Base-by-base conservation (phyloP, 345 rosid species). In the Gossypium turneri region DNA sequence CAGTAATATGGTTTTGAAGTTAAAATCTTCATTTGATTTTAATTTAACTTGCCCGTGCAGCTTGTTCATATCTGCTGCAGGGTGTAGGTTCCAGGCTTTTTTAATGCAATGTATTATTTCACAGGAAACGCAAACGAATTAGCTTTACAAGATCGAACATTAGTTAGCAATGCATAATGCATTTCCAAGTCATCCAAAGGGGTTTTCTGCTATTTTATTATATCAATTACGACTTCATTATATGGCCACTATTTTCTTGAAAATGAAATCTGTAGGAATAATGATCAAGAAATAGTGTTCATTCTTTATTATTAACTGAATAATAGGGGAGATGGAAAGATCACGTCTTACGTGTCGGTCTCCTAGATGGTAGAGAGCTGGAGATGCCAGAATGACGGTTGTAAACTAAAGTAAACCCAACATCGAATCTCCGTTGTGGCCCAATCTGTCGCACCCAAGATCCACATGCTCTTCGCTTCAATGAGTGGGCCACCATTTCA, bases 1-100 rank as follows among this genome's bases (percentile, higher is more conserved):
- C 41, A 34, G 5, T 44, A 9, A 73, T 67, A 71, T 78, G 67
- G 34, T 69, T 72, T 75, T 29, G 81, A 75, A 60, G 71, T 45
- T 56, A 51, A 59, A 50, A 38, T 69, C 24, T 69, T 27, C 57
- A 52, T 17, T n/a, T 68, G 16, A 24, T 55, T 73, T 50, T 20
- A 15, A 19, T n/a, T 56, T 19, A 12, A 16, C 55, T 7, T 56
- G 38, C n/a, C 53, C 63, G 55, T 63, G 80, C 78, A 34, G 78
- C 67, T 73, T 73, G 53, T 58, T 53, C 22, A 73, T 72, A 25
- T 68, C 73, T 16, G 59, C 73, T 51, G 59, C 44, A 25, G 15
- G 47, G 5, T 29, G 16, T 68, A 25, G 22, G 58, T 67, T 48
- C 56, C 71, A 34, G 29, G 56, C 24, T 16, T 68, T 58, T 67